Evolutionary conservation across 352 stramenopile species (phyloP).

Genomic region (Pythium plurisporium): DNA sequence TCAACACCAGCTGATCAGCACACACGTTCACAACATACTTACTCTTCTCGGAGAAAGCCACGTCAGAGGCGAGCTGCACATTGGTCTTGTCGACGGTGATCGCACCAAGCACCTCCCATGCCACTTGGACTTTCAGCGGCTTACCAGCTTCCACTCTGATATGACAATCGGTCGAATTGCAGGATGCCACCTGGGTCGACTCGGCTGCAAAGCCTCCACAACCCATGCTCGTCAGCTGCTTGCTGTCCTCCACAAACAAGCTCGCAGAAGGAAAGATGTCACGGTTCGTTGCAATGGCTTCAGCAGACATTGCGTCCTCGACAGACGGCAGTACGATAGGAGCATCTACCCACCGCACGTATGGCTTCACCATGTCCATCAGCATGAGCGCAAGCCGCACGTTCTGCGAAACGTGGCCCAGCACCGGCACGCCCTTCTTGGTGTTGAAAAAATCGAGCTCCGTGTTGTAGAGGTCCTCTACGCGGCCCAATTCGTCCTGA

Average conservation of each 20-base stretch:
- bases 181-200: constrained; percentile 42
- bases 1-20: no score
- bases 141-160: constrained; percentile 22
- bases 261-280: constrained; percentile 39
- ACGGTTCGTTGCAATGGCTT: background rate
- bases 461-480: constrained; percentile 56
- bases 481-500: constrained; percentile 63
- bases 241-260: constrained; percentile 34
- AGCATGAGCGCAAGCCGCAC: constrained; percentile 92
- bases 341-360: constrained; percentile 80
- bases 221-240: constrained; percentile 48
- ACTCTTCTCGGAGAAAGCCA: constrained; percentile 37
- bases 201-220: constrained; percentile 38
- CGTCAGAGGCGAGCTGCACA: constrained; percentile 53
- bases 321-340: constrained; percentile 1
- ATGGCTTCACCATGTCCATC: constrained; percentile 94
- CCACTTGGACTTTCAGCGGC: constrained; percentile 54
- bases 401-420: constrained; percentile 94
- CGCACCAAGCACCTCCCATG: constrained; percentile 75
- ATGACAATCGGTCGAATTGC: constrained; percentile 36
- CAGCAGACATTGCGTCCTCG: background rate
- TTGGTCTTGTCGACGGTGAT: constrained; percentile 72
- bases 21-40: background rate
- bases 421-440: constrained; percentile 21
- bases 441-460: constrained; percentile 59